Conservation (phyloP, 176 grass and related monocot species). For the Eremochloa ophiuroides region DNA sequence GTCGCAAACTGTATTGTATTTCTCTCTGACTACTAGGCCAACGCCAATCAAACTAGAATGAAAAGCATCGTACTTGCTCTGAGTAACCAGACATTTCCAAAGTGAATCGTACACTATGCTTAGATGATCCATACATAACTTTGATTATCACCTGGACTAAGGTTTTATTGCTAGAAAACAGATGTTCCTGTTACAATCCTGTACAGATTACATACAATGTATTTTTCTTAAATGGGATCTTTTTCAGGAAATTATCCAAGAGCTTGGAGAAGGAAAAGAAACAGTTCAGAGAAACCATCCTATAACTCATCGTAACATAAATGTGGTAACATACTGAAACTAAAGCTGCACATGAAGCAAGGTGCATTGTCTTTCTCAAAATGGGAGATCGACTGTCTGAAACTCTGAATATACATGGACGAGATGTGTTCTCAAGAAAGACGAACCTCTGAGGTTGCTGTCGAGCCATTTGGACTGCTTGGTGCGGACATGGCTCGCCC, state of each 20-base stretch:
- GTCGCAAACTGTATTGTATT: not conserved
- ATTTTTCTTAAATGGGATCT: not conserved
- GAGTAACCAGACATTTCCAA: not conserved
- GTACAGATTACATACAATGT: not conserved
- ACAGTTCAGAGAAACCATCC: not conserved
- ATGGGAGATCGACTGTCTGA: no score
- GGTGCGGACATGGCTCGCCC: slow-evolving; percentile 86
- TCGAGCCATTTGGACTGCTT: slow-evolving; percentile 99
- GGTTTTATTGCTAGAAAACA: not conserved
- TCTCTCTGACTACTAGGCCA: not conserved
- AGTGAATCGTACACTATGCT: not conserved
- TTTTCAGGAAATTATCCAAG: not conserved
- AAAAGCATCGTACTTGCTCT: not conserved
- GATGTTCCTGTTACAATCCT: not conserved
- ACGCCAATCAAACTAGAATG: not conserved
- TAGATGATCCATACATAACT: not conserved
- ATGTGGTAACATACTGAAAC: not conserved
- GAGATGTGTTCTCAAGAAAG: not conserved
- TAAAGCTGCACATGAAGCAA: not conserved
- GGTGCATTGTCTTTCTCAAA: no score
- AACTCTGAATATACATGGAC: not conserved
- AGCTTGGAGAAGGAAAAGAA: not conserved
- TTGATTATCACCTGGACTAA: not conserved
- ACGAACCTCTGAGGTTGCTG: slow-evolving; percentile 63
- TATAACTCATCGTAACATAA: not conserved